These are phyloP conservation scores for Symbiotaphrina buchneri DNA, from an alignment of 495 filamentous ascomycete species.

Conservation along the genomic window DNA sequence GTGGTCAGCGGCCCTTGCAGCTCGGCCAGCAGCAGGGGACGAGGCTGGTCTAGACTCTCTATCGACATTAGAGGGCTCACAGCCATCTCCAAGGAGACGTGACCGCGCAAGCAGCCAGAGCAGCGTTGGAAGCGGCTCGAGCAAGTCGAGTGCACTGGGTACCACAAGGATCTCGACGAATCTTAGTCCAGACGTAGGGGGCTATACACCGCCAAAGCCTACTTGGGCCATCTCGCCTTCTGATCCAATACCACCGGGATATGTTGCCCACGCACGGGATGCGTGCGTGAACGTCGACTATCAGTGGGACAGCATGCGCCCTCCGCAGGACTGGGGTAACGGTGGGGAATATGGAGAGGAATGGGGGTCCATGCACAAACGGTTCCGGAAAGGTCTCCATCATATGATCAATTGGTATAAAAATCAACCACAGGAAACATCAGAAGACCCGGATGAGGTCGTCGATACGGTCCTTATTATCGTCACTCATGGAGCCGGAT, in stretches of 20 bases:
- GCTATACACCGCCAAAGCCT: conserved; percentile 56
- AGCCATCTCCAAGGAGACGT: conserved; percentile 14
- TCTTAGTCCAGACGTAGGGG: conserved; percentile 6
- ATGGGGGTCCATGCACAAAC: conserved; percentile 83
- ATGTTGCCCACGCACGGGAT: conserved; percentile 80
- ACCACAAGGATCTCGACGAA: neutral
- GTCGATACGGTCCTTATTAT: conserved; percentile 67
- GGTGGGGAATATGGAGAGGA: conserved; percentile 82
- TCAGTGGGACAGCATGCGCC: conserved; percentile 82
- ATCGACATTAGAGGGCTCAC: too few species aligned
- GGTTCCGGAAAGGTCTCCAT: conserved; percentile 57
- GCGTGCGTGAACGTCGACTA: conserved; percentile 72
- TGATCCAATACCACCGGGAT: conserved; percentile 65
- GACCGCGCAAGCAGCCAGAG: conserved; percentile 21
- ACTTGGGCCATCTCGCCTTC: conserved; percentile 63
- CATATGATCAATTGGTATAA: conserved; percentile 62
- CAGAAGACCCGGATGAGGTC: conserved; percentile 25
- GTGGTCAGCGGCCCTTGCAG: too few species aligned
- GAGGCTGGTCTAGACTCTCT: too few species aligned
- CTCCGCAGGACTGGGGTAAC: conserved; percentile 54
- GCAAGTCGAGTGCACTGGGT: too few species aligned
- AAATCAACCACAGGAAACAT: conserved; percentile 3
- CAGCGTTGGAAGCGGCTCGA: conserved; percentile 4
- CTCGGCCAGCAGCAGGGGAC: too few species aligned
- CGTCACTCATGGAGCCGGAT: conserved; percentile 92